Conservation (phyloP, 2,329 filamentous ascomycete genomes). For the Penicillium sp. region DNA sequence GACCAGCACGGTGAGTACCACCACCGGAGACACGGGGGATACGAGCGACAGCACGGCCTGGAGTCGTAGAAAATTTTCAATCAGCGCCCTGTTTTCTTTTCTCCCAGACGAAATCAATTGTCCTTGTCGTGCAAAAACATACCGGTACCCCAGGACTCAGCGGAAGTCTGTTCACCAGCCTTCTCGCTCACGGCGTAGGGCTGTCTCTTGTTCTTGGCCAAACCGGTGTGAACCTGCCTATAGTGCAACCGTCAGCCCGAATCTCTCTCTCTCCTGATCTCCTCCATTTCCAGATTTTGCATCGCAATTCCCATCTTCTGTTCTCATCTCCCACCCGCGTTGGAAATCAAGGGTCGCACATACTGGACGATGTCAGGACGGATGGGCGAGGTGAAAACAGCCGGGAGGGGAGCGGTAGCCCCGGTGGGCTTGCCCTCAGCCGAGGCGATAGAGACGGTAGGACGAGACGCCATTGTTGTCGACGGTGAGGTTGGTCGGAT, state of each 20-base stretch:
- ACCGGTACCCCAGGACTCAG: constrained; percentile 99
- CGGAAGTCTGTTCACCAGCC: constrained; percentile 99
- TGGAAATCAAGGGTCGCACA: constrained; percentile 41
- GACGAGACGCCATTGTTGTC: constrained; percentile 86
- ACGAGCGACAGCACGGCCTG: constrained; percentile 99
- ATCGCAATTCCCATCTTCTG: background rate
- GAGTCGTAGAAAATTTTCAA: constrained; percentile 15
- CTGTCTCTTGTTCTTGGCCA: constrained; percentile 99
- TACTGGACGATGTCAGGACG: constrained; percentile 99
- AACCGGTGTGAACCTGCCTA: constrained; percentile 87
- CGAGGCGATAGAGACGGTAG: constrained; percentile 96
- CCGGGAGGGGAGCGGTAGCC: constrained; percentile 87
- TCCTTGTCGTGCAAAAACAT: constrained; percentile 52
- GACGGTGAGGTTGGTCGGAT: constrained; percentile 41
- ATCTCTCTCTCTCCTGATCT: constrained; percentile 21
- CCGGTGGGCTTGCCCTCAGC: constrained; percentile 93
- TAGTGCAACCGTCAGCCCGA: constrained; percentile 42
- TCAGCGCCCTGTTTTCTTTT: constrained; percentile 15
- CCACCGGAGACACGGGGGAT: constrained; percentile 99
- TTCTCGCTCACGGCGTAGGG: constrained; percentile 99
- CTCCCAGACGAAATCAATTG: constrained; percentile 11
- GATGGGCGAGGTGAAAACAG: constrained; percentile 97
- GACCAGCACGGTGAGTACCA: constrained; percentile 99
- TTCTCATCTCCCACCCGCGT: constrained; percentile 17
- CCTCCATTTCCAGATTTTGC: background rate